Evolutionary conservation across 495 filamentous ascomycete genomes (phyloP).

Genomic region (Stereocaulon alpinum): DNA sequence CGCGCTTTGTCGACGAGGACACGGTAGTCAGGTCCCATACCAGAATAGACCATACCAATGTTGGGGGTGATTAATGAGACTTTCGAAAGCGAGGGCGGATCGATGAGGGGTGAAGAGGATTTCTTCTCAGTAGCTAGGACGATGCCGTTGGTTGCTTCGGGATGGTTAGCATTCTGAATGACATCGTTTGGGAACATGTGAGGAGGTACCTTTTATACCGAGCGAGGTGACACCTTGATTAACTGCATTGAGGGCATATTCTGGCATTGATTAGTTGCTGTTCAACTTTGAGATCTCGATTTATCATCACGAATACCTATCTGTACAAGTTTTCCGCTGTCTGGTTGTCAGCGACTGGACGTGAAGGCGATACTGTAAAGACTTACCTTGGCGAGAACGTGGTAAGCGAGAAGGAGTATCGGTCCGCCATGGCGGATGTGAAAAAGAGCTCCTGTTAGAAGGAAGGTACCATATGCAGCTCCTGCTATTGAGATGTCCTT

Average conservation of each 20-base stretch:
- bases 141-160: slow-evolving; percentile 87
- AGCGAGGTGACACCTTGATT: slow-evolving; percentile 98
- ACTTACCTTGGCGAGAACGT: slow-evolving; percentile 94
- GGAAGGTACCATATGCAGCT: not conserved
- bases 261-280: slow-evolving; percentile 35
- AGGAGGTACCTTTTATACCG: slow-evolving; percentile 78
- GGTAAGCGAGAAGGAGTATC: slow-evolving; percentile 98
- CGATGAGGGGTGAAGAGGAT: slow-evolving; percentile 90
- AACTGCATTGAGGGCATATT: slow-evolving; percentile 98
- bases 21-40: slow-evolving; percentile 98
- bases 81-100: slow-evolving; percentile 89
- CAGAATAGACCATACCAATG: slow-evolving; percentile 99
- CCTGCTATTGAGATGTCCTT: not conserved
- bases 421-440: slow-evolving; percentile 68
- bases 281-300: not conserved
- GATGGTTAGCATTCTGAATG: not conserved
- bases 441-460: not conserved
- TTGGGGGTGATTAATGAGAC: slow-evolving; percentile 96
- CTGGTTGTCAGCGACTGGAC: slow-evolving; percentile 10
- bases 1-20: slow-evolving; percentile 95
- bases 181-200: slow-evolving; percentile 2
- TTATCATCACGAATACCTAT: slow-evolving; percentile 40
- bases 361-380: not conserved
- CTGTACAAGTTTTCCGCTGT: slow-evolving; percentile 81
- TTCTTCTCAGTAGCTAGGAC: slow-evolving; percentile 99